Base-by-base conservation (phyloP, 2,329 filamentous ascomycete species). In the Emydomyces testavorans region DNA sequence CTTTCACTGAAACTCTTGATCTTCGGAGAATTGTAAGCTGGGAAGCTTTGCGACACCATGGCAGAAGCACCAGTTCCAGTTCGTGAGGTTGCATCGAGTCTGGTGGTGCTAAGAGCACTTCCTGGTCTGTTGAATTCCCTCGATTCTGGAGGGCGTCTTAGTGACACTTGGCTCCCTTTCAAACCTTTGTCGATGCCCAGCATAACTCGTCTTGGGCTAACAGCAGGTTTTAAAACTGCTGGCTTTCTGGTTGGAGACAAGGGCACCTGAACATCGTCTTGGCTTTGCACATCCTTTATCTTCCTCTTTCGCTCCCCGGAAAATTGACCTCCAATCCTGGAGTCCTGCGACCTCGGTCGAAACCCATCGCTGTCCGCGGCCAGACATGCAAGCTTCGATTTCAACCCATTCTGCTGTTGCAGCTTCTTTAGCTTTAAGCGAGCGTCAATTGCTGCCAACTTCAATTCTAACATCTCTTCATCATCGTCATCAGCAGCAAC, bases 151-250 rank as follows among this genome's bases (percentile, higher is more conserved):
- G 85, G 79, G 54, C 86, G 75, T 64, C 85, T 92, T 23, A 96
- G 69, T 2, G 89, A 95, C 26, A 96, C 74, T 57, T 95, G 87
- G 50, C 78, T 78, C 1, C 82, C 88, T 57, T 75, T 83, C 29
- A 89, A 69, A 1, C 87, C 88, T 62, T 94, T 93, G 65, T 94
- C 89, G 52, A 96, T 93, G 4, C 92, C 90, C 13, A 96, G 65
- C 15, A 87, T 66, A 11, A 92, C 77, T 51, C 89, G 76, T 46
- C 83, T 83, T 1, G 92, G 90, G 1, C 89, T 95, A 21, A 75
- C 78, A 29, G 79, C 80, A 11, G 77, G 70, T 13, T 69, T 59
- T 1, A 71, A 60, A 1, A 65, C 61, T 11, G 70, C 64, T 35
- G 62, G 73, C 66, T 57, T 71, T 56, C 69, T 78, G 64, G 68